Conservation (phyloP, 441 rosid genomes). For the Corymbia citriodora region DNA sequence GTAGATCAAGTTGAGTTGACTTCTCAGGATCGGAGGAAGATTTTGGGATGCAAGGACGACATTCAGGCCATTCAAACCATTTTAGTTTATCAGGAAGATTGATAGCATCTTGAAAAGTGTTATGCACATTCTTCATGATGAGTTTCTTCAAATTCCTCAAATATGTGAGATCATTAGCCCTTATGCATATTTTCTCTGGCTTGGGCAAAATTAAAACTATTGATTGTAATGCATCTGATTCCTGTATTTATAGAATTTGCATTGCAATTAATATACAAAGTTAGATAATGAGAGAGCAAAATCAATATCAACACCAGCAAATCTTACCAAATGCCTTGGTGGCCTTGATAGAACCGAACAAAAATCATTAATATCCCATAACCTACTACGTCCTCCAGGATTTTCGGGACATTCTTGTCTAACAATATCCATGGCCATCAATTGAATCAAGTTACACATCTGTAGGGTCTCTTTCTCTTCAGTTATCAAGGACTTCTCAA, state of each 20-base stretch:
- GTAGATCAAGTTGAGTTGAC: not conserved
- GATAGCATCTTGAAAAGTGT: not conserved
- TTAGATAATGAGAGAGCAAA: no score
- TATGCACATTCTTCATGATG: not conserved
- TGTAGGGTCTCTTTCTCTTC: no score
- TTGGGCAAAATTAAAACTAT: not conserved
- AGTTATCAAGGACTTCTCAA: no score
- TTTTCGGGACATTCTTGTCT: no score
- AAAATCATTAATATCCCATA: no score
- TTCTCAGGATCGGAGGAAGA: rapidly evolving
- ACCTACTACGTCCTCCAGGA: not conserved
- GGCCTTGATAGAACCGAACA: no score
- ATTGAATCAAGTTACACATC: no score
- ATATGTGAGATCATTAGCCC: not conserved
- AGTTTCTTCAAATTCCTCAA: not conserved
- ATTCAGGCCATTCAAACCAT: not conserved
- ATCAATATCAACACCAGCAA: no score
- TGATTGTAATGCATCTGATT: not conserved
- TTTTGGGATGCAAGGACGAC: rapidly evolving
- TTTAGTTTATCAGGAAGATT: not conserved
- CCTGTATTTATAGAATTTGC: not conserved
- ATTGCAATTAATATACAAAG: not conserved
- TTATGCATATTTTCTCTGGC: not conserved
- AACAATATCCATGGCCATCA: no score
- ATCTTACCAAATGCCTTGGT: no score